These are phyloP conservation scores for Betula pendula DNA, from an alignment of 306 rosid species.

Conservation along the genomic window DNA sequence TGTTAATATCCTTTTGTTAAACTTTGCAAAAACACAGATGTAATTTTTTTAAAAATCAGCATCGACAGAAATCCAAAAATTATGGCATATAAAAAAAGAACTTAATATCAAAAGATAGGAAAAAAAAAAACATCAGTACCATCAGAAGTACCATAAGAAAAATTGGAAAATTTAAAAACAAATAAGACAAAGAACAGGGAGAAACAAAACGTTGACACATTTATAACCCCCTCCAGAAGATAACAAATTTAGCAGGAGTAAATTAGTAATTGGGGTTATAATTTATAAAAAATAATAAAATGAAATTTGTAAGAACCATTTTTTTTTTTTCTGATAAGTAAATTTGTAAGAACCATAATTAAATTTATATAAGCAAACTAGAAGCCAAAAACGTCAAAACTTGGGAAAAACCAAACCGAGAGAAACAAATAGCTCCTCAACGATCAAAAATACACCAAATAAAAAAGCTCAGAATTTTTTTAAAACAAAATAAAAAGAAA, in stretches of 20 bases:
- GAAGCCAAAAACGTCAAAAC: background rate
- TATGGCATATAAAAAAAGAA: background rate
- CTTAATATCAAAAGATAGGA: background rate
- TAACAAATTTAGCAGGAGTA: background rate
- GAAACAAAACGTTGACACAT: background rate
- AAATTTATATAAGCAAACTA: background rate
- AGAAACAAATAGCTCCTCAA: constrained; percentile 7
- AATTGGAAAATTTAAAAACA: background rate
- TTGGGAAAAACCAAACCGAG: background rate
- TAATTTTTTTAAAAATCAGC: background rate
- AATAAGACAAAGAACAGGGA: background rate
- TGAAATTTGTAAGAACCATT: background rate
- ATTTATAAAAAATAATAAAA: background rate
- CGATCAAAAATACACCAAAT: background rate
- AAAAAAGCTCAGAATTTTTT: background rate
- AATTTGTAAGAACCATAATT: no score
- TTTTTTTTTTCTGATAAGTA: no score
- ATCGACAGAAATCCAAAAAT: background rate
- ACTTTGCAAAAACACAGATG: no score
- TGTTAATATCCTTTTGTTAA: no score
- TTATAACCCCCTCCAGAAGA: background rate
- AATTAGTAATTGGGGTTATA: background rate
- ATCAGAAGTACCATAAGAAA: background rate
- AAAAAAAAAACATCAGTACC: background rate
- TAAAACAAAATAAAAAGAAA: background rate